Evolutionary conservation across 2,329 filamentous ascomycete genomes (phyloP), one percentile per base, ranked within the genome.

Genomic region (Colletotrichum sp.): DNA sequence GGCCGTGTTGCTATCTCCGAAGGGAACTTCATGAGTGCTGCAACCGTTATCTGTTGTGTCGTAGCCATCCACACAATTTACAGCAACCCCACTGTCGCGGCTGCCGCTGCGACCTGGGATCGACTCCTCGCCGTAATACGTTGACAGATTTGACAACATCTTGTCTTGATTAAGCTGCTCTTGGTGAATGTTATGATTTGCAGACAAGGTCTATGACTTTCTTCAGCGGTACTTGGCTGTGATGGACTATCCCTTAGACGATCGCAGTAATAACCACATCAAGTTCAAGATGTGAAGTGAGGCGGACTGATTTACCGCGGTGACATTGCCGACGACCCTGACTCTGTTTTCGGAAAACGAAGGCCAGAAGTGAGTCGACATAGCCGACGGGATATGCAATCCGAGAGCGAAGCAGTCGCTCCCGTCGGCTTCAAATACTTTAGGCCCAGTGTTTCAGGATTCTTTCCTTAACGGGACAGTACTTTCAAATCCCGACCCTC

Each of bases 201-300:
- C 6, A 1, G 16, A 68, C 16, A 55, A 13, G 49, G 49, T 57
- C 32, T 68, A 36, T 32, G 49, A 34, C 49, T 68, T 13, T 5
- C 1, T 62, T 32, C 19, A 12, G 27, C 9, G 12, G 0, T 22
- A 12, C 6, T 30, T 32, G 19, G 39, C 5, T 12, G 39, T n/a
- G 39, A 49, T 49, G 9, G 39, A 0, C 5, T n/a, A n/a, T 62
- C 19, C 34, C 8, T 62, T 34, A 62, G 0, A 3, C n/a, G 0
- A 1, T 13, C 44, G 44, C 11, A 7, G 11, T 52, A 52, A 13
- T 22, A 52, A 13, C 1, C 44, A 8, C 0, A 4, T 2, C n/a
- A 22, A n/a, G 0, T 52, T 0, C 44, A 22, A 22, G 6, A 13
- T 8, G 3, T 22, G n/a, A 52, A 13, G n/a, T 52, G n/a, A 0